Evolutionary conservation across 2,329 filamentous ascomycete species (phyloP).

Genomic region (Epichloe elymi): DNA sequence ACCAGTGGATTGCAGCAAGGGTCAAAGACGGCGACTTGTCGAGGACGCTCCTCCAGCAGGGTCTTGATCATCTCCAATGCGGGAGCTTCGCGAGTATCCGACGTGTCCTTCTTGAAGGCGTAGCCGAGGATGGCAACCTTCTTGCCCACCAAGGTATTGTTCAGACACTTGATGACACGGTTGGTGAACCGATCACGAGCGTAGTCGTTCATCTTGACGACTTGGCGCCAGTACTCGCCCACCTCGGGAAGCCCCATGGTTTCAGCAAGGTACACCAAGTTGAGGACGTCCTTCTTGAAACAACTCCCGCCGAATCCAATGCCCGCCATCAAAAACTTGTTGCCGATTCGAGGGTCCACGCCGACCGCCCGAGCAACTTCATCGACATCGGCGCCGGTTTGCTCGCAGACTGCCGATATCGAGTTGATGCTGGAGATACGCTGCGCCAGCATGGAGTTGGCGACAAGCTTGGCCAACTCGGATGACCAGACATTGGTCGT

Average conservation of each 20-base stretch:
- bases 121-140: constrained; percentile 63
- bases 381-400: constrained; percentile 60
- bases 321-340: constrained; percentile 59
- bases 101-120: constrained; percentile 70
- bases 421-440: constrained; percentile 72
- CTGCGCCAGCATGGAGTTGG: constrained; percentile 71
- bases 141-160: constrained; percentile 56
- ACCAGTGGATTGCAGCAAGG: constrained; percentile 43
- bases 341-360: constrained; percentile 57
- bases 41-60: constrained; percentile 50
- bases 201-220: constrained; percentile 66
- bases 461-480: constrained; percentile 65
- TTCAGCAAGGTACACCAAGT: constrained; percentile 60
- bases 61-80: constrained; percentile 54
- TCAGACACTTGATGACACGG: constrained; percentile 51
- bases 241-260: constrained; percentile 57
- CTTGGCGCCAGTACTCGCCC: constrained; percentile 60
- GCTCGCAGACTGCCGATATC: constrained; percentile 67
- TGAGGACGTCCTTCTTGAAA: constrained; percentile 70
- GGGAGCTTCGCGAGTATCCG: constrained; percentile 59
- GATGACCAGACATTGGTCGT: constrained; percentile 66
- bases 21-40: constrained; percentile 56
- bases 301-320: constrained; percentile 71
- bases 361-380: constrained; percentile 58
- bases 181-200: constrained; percentile 56